Evolutionary conservation across 2,329 filamentous ascomycete species (phyloP).

Genomic region (Trichoderma pleuroti): DNA sequence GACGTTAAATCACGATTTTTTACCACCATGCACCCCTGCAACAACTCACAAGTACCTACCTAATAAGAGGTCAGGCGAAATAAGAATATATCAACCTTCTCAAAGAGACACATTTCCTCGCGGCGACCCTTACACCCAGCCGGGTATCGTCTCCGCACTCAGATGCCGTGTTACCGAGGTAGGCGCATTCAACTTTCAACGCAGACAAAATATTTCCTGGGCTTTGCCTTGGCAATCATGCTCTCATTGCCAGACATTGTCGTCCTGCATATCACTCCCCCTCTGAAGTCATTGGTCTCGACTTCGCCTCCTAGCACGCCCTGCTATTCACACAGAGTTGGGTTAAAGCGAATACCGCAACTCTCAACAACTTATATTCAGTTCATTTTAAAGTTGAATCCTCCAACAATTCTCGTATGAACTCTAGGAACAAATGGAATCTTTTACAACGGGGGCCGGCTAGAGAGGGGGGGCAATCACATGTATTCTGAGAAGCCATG

Average conservation of each 20-base stretch:
- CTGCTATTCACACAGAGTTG: background rate
- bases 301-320: too few relatives aligned
- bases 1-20: background rate
- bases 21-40: background rate
- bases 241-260: background rate
- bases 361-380: background rate
- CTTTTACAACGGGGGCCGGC: background rate
- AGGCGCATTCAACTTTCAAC: background rate
- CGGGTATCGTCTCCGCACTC: background rate
- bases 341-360: background rate
- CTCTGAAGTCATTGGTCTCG: too few relatives aligned
- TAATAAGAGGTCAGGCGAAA: background rate
- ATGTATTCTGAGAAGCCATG: background rate
- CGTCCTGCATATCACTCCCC: background rate
- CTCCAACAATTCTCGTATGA: background rate
- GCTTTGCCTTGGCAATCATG: background rate
- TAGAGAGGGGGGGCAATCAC: background rate
- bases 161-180: background rate
- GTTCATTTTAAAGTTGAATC: background rate
- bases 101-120: background rate
- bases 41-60: background rate
- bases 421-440: too few relatives aligned
- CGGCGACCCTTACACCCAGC: background rate
- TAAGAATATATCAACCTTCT: background rate
- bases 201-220: background rate